Evolutionary conservation across 192 early-diverging fungal species (phyloP), one percentile per base, ranked within the genome.

Genomic region (Coemansia sp.): DNA sequence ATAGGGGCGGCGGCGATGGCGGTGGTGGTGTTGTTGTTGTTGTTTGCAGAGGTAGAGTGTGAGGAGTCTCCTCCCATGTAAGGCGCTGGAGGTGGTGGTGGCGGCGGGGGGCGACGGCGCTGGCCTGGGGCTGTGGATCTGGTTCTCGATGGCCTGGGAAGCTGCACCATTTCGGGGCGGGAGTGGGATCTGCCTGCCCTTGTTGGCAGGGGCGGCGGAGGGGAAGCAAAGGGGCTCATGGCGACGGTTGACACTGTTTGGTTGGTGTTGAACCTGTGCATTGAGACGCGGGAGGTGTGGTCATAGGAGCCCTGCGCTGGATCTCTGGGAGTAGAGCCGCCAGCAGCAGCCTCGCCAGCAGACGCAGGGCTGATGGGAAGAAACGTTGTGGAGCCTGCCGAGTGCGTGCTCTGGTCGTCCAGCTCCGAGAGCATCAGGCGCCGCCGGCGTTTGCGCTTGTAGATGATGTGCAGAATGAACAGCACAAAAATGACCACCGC

Each of bases 131-230:
- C 55, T 8, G 34, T 17, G 55, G 55, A 36, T 0, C 34, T 20
- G 13, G 5, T 19, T 36, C 55, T 34, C 13, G 55, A 57, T n/a
- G 55, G 34, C 17, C 13, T 33, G 15, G 29, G 55, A 9, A 56
- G 17, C 63, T 65, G 63, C 34, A 33, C 52, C 63, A 65, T 65
- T 34, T 65, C 55, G 10, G 55, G 55, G 33, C 55, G 13, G 8
- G 33, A 9, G 53, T 29, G 5, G 22, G 53, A 9, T 54, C 53
- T 57, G 34, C 9, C 9, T n/a, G 55, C 5, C 14, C 13, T 5
- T 3, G 15, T 57, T 14, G 32, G 55, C 34, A 17, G 34, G 33
- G 13, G 49, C 1, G 55, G 55, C 17, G 55, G 50, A 22, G 50
- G 23, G 22, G 50, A 57, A 2, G 55, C 55, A 57, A 57, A 57